Evolutionary conservation across 1,284 basidiomycete species (phyloP).

Genomic region (Apiotrichum mycotoxinovorans): DNA sequence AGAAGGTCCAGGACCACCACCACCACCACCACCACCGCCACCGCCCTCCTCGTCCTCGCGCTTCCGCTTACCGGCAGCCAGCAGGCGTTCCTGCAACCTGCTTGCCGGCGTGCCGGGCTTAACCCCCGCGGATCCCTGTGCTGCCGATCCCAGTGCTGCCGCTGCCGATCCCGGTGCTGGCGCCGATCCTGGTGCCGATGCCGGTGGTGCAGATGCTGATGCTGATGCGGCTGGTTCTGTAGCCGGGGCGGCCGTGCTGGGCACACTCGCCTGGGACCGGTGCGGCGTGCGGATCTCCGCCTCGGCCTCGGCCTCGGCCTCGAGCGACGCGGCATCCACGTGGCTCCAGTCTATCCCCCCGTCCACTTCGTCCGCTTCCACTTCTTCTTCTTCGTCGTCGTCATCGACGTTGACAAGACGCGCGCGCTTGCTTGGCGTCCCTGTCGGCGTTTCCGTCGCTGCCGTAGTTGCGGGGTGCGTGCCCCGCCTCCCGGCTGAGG

Average conservation of each 20-base stretch:
- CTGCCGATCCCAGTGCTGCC: too few species aligned
- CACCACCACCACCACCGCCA: not conserved
- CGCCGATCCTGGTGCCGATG: not conserved
- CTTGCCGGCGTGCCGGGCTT: not conserved
- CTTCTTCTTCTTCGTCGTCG: constrained; percentile 1
- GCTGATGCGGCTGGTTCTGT: not conserved
- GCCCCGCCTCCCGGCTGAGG: too few species aligned
- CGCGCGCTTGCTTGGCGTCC: not conserved
- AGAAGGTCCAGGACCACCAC: too few species aligned
- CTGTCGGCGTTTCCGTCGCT: not conserved
- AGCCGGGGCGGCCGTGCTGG: not conserved
- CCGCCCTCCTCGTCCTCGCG: constrained; percentile 3
- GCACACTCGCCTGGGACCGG: not conserved
- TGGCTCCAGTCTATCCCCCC: constrained; percentile 36
- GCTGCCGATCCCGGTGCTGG: not conserved
- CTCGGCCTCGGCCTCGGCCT: constrained; percentile 30
- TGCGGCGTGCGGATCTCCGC: constrained; percentile 14
- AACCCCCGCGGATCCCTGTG: too few species aligned
- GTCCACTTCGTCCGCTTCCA: constrained; percentile 13
- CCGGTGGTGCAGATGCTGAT: not conserved
- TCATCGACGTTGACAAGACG: not conserved
- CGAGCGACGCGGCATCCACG: constrained; percentile 37
- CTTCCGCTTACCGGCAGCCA: constrained; percentile 5
- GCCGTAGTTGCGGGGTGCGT: too few species aligned
- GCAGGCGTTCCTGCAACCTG: constrained; percentile 4